phyloP scores from a whole-genome alignment of 2,329 filamentous ascomycete genomes.

The Emergomyces orientalis region DNA sequence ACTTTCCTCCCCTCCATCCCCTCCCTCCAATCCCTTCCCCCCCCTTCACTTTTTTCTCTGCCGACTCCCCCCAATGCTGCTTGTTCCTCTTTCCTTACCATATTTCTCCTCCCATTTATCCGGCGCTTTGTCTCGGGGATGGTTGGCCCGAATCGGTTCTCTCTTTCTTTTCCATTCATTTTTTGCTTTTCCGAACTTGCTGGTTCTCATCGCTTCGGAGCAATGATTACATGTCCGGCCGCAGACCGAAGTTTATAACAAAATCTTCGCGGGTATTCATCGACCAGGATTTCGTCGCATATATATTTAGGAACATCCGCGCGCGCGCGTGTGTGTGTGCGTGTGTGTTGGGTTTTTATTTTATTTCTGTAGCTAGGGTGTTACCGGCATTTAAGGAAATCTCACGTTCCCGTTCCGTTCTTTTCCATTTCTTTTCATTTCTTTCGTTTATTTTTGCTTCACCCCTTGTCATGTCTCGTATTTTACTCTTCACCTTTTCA shows the following conservation, averaged over 20 bases:
- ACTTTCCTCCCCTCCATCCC: neutral
- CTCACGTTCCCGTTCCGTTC: neutral
- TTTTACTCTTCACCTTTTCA: neutral
- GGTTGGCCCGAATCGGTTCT: neutral
- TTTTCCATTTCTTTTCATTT: neutral
- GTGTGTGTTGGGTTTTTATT: neutral
- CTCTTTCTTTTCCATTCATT: neutral
- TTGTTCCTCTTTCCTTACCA: neutral
- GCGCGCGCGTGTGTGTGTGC: neutral
- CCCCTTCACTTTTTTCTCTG: neutral
- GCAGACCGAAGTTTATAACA: neutral
- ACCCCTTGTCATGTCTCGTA: neutral
- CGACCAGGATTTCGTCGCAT: neutral
- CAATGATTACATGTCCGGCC: neutral
- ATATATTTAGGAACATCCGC: neutral
- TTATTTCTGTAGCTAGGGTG: slow-evolving; percentile 10
- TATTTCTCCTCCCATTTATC: neutral
- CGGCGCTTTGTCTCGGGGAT: neutral
- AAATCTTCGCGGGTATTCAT: neutral
- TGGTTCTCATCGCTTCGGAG: neutral
- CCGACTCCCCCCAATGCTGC: neutral
- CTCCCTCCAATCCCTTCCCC: neutral
- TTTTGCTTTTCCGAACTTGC: neutral
- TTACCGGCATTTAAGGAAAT: slow-evolving; percentile 11
- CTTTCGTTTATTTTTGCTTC: neutral